Evolutionary conservation across 345 rosid species (phyloP).

Genomic region (Salix dunnii): DNA sequence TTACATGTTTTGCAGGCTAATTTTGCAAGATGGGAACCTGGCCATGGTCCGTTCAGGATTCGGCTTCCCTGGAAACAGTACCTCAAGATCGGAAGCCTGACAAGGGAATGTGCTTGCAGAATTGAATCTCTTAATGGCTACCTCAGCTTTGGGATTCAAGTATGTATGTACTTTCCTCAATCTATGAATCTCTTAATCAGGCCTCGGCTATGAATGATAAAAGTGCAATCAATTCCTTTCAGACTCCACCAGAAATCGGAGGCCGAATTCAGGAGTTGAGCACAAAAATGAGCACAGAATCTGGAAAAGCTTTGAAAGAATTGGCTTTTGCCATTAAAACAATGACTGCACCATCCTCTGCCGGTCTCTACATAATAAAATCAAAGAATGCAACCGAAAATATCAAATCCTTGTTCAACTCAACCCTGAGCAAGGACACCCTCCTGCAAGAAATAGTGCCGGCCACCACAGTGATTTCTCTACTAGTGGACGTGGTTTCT

Average conservation of each 20-base stretch:
- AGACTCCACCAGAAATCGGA: constrained; percentile 40
- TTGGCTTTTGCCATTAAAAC: constrained; percentile 38
- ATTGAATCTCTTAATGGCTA: constrained; percentile 55
- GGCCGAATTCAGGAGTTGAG: constrained; percentile 34
- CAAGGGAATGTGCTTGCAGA: constrained; percentile 54
- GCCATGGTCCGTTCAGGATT: constrained; percentile 61
- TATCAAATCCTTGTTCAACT: constrained; percentile 39
- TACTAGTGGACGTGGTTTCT: constrained; percentile 45
- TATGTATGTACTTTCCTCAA: constrained; percentile 3
- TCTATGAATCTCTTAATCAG: no score
- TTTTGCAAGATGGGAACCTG: constrained; percentile 83
- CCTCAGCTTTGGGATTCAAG: constrained; percentile 37
- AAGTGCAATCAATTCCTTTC: constrained; percentile 1
- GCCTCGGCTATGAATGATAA: no score
- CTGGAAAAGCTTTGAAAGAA: constrained; percentile 49
- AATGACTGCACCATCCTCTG: constrained; percentile 40
- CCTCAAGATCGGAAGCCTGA: constrained; percentile 43
- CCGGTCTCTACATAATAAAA: constrained; percentile 34
- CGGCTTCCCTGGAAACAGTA: constrained; percentile 76
- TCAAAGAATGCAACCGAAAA: constrained; percentile 29
- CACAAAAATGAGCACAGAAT: constrained; percentile 44
- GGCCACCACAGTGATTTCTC: constrained; percentile 38
- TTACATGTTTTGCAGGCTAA: constrained; percentile 41
- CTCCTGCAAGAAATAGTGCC: constrained; percentile 10
- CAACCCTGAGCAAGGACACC: not conserved